A percentile compares a stretch with the other conserved stretches of the same genome.
Conservation (phyloP, 1,139 yeast genomes). For the Protomyces macrosporus region DNA sequence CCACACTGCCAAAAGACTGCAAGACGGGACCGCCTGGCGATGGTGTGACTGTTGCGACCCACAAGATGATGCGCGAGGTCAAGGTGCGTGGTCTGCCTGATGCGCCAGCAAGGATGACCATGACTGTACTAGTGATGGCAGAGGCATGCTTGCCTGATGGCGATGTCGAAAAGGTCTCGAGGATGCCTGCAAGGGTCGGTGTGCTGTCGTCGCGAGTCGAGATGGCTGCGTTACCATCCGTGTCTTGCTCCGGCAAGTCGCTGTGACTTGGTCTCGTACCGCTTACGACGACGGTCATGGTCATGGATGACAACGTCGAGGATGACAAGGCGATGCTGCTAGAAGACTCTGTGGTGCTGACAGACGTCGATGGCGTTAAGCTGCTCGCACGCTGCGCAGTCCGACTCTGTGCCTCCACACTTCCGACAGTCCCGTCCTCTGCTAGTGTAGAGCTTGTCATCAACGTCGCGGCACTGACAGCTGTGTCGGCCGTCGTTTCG, state of each 20-base stretch:
- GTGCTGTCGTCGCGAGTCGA: neutral
- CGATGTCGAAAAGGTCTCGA: neutral
- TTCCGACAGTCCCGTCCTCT: neutral
- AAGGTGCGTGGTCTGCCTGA: constrained; percentile 2
- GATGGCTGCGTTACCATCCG: neutral
- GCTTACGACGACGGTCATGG: neutral
- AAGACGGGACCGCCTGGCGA: neutral
- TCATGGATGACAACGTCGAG: neutral
- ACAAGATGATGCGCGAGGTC: constrained; percentile 2
- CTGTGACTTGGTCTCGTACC: too few relatives aligned
- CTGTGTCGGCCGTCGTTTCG: neutral
- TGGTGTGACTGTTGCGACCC: constrained; percentile 11
- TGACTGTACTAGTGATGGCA: neutral
- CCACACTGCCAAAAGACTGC: neutral
- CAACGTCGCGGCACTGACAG: neutral
- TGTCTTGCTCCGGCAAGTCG: too few relatives aligned
- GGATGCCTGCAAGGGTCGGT: neutral
- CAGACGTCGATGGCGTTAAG: too few relatives aligned
- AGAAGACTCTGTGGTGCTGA: neutral
- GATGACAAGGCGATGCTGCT: neutral
- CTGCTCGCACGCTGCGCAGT: neutral
- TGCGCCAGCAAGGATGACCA: constrained; percentile 6
- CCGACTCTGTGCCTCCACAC: neutral
- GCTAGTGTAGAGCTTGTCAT: neutral
- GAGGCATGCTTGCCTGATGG: constrained; percentile 3